These are phyloP conservation scores for Fragosphaeria purpurea DNA, from an alignment of 2,329 filamentous ascomycete species.

Conservation along the genomic window DNA sequence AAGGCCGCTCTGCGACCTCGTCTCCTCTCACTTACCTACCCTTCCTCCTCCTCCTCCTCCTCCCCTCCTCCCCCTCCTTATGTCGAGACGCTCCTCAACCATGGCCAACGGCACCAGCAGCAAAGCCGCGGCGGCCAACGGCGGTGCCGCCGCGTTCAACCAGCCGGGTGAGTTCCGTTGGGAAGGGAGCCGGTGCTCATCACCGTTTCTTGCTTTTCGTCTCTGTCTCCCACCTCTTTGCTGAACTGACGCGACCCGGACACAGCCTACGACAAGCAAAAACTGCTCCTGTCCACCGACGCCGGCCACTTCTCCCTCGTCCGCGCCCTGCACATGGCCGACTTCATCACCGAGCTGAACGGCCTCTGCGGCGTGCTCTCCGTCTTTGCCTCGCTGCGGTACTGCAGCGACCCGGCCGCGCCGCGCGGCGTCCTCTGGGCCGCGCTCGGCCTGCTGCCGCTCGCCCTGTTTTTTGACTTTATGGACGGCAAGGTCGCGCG, in stretches of 20 bases:
- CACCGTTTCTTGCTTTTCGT: not conserved
- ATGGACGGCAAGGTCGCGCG: slow-evolving; percentile 94
- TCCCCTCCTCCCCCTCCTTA: not conserved
- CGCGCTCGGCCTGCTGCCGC: slow-evolving; percentile 78
- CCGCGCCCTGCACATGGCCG: slow-evolving; percentile 64
- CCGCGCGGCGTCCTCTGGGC: slow-evolving; percentile 64
- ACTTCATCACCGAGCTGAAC: slow-evolving; percentile 77
- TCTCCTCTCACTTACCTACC: not conserved
- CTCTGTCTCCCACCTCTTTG: not conserved
- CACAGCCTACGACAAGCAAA: slow-evolving; percentile 57
- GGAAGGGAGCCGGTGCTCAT: no score
- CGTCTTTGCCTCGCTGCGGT: slow-evolving; percentile 87
- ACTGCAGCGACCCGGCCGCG: slow-evolving; percentile 60
- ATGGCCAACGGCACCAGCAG: slow-evolving; percentile 11
- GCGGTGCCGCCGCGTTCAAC: slow-evolving; percentile 1
- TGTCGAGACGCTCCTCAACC: slow-evolving; percentile 12
- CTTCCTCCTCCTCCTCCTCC: not conserved
- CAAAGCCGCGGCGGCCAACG: not conserved
- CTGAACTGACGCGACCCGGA: not conserved
- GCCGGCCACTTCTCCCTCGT: slow-evolving; percentile 64
- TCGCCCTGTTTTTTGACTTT: slow-evolving; percentile 94
- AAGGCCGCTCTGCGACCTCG: no score
- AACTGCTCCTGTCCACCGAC: slow-evolving; percentile 58
- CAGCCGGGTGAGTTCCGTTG: slow-evolving; percentile 1
- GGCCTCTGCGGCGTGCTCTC: slow-evolving; percentile 88